Base-by-base conservation (phyloP, 352 stramenopile species). In the Pythium pyrilobum region DNA sequence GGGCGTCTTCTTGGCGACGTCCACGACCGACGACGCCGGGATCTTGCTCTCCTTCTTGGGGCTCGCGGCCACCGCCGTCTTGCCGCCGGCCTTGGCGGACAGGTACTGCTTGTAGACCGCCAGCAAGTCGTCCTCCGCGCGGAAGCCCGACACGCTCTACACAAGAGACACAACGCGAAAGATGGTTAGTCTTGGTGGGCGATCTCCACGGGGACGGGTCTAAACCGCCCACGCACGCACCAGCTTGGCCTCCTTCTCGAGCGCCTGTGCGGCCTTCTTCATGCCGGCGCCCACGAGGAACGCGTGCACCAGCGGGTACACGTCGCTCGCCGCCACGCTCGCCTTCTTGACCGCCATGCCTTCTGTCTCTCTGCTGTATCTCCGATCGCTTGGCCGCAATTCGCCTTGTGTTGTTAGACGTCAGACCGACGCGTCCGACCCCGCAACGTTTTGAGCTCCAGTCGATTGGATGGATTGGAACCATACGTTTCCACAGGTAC, bases 181-280 rank as follows among this genome's bases (percentile, higher is more conserved):
- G n/a, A 37, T 27, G 51, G 7, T 29, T 23, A 59, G 23, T 36
- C 32, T 10, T 44, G 11, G 33, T 45, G 33, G 38, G 16, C 27
- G 40, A 56, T 24, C 50, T 50, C 23, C 12, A 34, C 16, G 39
- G 25, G 37, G 10, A 68, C 56, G n/a, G n/a, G n/a, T n/a, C n/a
- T n/a, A n/a, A n/a, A n/a, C n/a, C n/a, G n/a, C n/a, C n/a, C n/a
- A n/a, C n/a, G n/a, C n/a, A n/a, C 64, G 61, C 48, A 87, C 67
- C 55, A 92, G 50, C 39, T 90, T 87, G 49, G 80, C 70, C 54
- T 95, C 84, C 52, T 90, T 87, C 25, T 70, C 58, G 46, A 95
- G 52, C 32, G 77, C 69, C 20, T 75, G 59, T 21, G 81, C 84
- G 11, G 78, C 42, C 62, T 85, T 86, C 57, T 88, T 86, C 48